phyloP scores from a whole-genome alignment of 2,329 filamentous ascomycete genomes.

The Sporothrix phasma region DNA sequence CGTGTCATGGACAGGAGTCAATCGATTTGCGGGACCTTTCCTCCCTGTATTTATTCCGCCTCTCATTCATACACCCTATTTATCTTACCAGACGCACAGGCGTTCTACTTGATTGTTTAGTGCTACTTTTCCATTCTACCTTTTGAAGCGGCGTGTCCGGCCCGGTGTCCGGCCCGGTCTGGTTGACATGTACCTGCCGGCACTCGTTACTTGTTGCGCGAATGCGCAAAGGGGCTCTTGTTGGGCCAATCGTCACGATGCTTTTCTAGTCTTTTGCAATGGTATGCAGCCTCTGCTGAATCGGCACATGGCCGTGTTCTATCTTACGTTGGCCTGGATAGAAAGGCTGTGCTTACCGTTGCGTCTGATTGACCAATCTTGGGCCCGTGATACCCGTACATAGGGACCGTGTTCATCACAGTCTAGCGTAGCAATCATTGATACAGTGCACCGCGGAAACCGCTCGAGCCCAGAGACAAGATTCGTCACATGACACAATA shows the following conservation, averaged over 20 bases:
- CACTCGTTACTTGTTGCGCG: neutral
- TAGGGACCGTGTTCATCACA: too few species aligned
- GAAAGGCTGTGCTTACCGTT: neutral
- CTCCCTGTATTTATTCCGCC: neutral
- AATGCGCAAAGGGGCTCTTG: too few species aligned
- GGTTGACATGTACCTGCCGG: neutral
- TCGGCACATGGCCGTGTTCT: neutral
- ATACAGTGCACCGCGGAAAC: too few species aligned
- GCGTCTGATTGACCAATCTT: neutral
- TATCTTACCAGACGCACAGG: neutral
- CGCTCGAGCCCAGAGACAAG: too few species aligned
- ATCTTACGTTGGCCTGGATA: neutral
- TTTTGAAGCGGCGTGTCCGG: neutral
- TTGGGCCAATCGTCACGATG: too few species aligned
- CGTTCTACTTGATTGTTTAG: conserved; percentile 10
- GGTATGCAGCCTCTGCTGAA: neutral
- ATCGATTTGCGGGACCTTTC: neutral
- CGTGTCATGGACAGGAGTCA: conserved; percentile 11
- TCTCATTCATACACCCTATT: neutral
- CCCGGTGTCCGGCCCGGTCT: too few species aligned
- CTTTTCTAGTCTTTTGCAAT: neutral
- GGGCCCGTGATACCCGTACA: too few species aligned
- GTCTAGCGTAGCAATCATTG: too few species aligned
- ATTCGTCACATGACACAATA: too few species aligned
- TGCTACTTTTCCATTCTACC: neutral